Evolutionary conservation across 2,329 filamentous ascomycete species (phyloP), one percentile per base, ranked within the genome.

Genomic region (Pezicula radicicola): DNA sequence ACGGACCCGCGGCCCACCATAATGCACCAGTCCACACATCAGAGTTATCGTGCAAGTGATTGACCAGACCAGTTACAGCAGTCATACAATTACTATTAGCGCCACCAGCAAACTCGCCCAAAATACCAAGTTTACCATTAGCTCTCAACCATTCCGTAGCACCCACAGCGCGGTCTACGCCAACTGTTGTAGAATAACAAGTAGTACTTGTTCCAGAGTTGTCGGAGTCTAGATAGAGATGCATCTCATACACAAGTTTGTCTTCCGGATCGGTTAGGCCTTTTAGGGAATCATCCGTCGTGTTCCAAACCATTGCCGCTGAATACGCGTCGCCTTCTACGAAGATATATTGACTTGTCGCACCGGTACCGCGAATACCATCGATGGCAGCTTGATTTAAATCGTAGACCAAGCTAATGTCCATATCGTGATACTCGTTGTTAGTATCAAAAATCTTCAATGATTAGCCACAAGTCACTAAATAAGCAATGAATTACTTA

Each of bases 191-290:
- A 54, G 65, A 73, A n/a, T 80, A 77, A 61, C 80, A 84, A 27
- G 68, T 67, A 3, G 66, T 68, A 2, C 68, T 69, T 0, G 78
- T 81, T 10, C 80, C 80, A 2, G 74, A 77, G 48, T 77, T 74
- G 54, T 83, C 79, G 0, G 66, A 69, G 66, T 84, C 80, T 35
- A 83, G 79, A 60, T 83, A 84, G 67, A 83, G 80, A 63, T 84
- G 80, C 80, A 83, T 83, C 61, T 83, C 77, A 66, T 79, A 83
- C 62, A 83, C 66, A 50, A 83, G 72, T 61, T 78, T 80, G 67
- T 81, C 68, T 44, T 70, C 54, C 0, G 78, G 71, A 55, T 84
- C 80, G 7, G 72, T 77, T 37, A 83, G 70, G 18, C 57, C 66
- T 50, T 74, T 70, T 51, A 79, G 70, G 41, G 70, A 68, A 4